A percentile compares a stretch with the other conserved stretches of the same genome.
Conservation (phyloP, 1,284 basidiomycete genomes). For the Pyrrhoderma noxium region DNA sequence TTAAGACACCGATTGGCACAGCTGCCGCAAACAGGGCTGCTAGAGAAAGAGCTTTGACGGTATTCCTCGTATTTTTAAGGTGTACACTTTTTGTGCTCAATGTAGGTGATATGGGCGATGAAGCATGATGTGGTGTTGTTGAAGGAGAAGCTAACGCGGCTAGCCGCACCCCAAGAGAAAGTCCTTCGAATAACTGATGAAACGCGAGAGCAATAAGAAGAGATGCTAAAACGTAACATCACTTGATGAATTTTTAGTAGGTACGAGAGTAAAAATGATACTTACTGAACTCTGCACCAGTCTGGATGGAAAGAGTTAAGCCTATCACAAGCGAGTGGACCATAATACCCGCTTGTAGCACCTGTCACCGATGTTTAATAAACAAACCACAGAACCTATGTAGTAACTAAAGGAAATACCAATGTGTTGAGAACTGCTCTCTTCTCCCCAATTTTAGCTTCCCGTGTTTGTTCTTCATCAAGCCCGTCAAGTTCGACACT, state of each 20-base stretch:
- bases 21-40: slow-evolving; percentile 63
- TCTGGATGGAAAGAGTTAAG: slow-evolving; percentile 59
- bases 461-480: too few species aligned
- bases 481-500: too few species aligned
- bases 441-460: slow-evolving; percentile 20
- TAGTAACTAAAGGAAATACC: neutral
- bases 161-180: slow-evolving; percentile 72
- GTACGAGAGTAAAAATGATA: slow-evolving; percentile 19
- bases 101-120: neutral
- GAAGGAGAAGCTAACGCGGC: slow-evolving; percentile 47
- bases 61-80: too few species aligned
- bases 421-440: slow-evolving; percentile 50
- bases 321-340: slow-evolving; percentile 77
- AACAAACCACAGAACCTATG: neutral
- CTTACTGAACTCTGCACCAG: slow-evolving; percentile 63
- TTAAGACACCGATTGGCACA: slow-evolving; percentile 56
- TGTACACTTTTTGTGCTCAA: too few species aligned
- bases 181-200: slow-evolving; percentile 75
- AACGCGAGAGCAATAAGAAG: slow-evolving; percentile 68
- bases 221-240: slow-evolving; percentile 39
- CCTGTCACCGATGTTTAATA: slow-evolving; percentile 31
- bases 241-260: slow-evolving; percentile 4
- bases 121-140: slow-evolving; percentile 17
- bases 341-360: slow-evolving; percentile 74
- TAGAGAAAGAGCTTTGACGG: neutral